A percentile compares a stretch with the other conserved stretches of the same genome.
phyloP scores from a whole-genome alignment of 208 protist species.

The Leishmania tropica region DNA sequence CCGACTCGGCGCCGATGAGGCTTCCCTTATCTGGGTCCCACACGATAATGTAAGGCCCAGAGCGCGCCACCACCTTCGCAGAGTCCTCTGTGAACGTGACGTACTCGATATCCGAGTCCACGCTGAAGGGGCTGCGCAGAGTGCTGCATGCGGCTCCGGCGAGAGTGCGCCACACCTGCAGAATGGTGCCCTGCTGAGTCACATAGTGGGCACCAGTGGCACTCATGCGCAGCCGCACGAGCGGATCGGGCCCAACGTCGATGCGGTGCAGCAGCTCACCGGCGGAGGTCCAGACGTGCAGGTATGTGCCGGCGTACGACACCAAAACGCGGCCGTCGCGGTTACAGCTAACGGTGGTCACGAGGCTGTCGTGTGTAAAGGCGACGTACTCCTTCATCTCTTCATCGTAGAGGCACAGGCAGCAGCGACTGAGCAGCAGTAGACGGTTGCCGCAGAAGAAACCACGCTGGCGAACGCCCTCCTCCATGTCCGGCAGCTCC shows the following conservation, averaged over 20 bases:
- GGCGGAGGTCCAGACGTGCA: constrained; percentile 70
- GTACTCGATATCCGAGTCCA: constrained; percentile 38
- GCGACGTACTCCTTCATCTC: constrained; percentile 26
- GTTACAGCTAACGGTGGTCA: constrained; percentile 56
- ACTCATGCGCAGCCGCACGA: constrained; percentile 67
- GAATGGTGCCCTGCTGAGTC: constrained; percentile 48
- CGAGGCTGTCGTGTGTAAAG: constrained; percentile 60
- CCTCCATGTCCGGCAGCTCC: constrained; percentile 51
- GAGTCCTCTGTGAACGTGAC: constrained; percentile 68
- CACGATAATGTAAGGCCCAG: constrained; percentile 43
- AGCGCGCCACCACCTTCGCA: constrained; percentile 51
- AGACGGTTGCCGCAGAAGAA: constrained; percentile 68
- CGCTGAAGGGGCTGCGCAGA: constrained; percentile 40
- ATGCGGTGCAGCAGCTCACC: constrained; percentile 77
- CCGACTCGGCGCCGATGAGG: constrained; percentile 52
- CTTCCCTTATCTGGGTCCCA: constrained; percentile 63
- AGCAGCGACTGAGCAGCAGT: constrained; percentile 46
- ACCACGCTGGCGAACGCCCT: constrained; percentile 37
- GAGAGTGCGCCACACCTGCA: constrained; percentile 70
- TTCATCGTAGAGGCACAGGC: constrained; percentile 58
- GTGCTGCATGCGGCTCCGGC: constrained; percentile 39
- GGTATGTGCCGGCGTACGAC: constrained; percentile 53
- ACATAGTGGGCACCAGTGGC: constrained; percentile 53
- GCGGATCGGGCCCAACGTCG: constrained; percentile 48
- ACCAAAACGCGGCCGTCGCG: constrained; percentile 66